Percentiles rank a stretch among this genome's conserved stretches.
Evolutionary conservation across 2,329 filamentous ascomycete genomes (phyloP).

Genomic region (Sclerotinia trifoliorum): DNA sequence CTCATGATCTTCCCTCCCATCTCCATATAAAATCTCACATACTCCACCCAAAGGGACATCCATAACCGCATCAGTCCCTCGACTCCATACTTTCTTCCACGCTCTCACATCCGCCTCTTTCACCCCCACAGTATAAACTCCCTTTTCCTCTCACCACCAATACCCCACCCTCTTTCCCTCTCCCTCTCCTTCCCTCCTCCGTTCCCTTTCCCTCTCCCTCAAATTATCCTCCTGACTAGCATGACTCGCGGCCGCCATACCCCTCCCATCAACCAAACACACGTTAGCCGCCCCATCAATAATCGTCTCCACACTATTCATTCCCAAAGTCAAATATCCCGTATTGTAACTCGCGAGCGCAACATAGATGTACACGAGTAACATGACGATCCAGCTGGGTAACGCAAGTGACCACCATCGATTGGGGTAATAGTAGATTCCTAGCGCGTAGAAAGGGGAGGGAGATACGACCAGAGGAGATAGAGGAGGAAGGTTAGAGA

Average conservation of each 20-base stretch:
- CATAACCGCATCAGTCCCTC: conserved; percentile 95
- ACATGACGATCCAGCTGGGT: conserved; percentile 84
- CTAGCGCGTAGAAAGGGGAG: conserved; percentile 86
- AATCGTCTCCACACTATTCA: conserved; percentile 80
- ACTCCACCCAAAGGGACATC: conserved; percentile 93
- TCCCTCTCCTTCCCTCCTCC: conserved; percentile 34
- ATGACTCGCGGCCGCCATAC: conserved; percentile 46
- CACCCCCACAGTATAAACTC: conserved; percentile 39
- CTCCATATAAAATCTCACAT: conserved; percentile 89
- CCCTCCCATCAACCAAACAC: conserved; percentile 74
- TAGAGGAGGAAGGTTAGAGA: conserved; percentile 75
- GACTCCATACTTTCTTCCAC: conserved; percentile 84
- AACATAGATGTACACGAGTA: conserved; percentile 88
- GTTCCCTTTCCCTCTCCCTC: conserved; percentile 40
- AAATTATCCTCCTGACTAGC: conserved; percentile 24
- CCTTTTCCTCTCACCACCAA: conserved; percentile 31
- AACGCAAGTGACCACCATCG: conserved; percentile 97
- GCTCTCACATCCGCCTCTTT: conserved; percentile 44
- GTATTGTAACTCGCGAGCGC: conserved; percentile 90
- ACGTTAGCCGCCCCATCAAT: conserved; percentile 88
- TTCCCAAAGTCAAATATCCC: conserved; percentile 77
- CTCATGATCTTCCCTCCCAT: conserved; percentile 39
- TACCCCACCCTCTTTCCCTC: conserved; percentile 28
- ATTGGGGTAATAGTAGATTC: conserved; percentile 95
- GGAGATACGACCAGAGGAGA: conserved; percentile 77